A percentile compares a stretch with the other conserved stretches of the same genome.
These are phyloP conservation scores for Abrus pulchellus DNA, from an alignment of 306 rosid species.

Conservation along the genomic window DNA sequence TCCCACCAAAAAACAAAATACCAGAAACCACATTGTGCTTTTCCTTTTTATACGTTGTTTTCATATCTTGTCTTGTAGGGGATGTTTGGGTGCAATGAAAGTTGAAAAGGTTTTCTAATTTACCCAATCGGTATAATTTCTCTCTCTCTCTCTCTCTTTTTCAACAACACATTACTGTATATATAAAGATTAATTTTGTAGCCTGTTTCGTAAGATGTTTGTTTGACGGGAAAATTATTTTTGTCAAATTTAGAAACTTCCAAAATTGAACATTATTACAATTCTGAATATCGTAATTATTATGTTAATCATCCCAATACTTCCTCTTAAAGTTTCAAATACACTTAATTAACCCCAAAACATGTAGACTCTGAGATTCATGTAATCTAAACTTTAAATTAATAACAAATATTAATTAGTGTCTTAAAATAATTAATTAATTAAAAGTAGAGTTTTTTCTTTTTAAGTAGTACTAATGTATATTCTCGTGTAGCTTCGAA, in stretches of 20 bases:
- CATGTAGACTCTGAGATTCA: not conserved
- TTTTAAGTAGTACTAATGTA: no score
- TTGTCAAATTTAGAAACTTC: not conserved
- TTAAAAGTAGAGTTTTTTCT: no score
- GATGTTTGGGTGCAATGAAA: constrained; percentile 34
- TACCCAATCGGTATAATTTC: not conserved
- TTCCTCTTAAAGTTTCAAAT: not conserved
- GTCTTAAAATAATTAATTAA: no score
- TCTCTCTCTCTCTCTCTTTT: not conserved
- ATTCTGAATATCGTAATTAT: not conserved
- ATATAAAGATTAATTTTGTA: not conserved
- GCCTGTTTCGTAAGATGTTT: not conserved
- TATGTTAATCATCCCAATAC: not conserved
- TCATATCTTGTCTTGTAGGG: constrained; percentile 39
- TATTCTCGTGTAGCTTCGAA: no score
- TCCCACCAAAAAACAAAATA: constrained; percentile 62
- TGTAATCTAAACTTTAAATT: not conserved
- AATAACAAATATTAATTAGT: no score
- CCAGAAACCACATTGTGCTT: constrained; percentile 56
- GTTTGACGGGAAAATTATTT: not conserved
- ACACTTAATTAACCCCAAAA: not conserved
- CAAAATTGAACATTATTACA: not conserved
- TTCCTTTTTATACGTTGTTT: not conserved
- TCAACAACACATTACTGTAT: not conserved
- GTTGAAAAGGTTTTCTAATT: not conserved